A percentile compares a stretch with the other conserved stretches of the same genome.
phyloP scores from a whole-genome alignment of 441 rosid species.

The Adansonia grandidieri region DNA sequence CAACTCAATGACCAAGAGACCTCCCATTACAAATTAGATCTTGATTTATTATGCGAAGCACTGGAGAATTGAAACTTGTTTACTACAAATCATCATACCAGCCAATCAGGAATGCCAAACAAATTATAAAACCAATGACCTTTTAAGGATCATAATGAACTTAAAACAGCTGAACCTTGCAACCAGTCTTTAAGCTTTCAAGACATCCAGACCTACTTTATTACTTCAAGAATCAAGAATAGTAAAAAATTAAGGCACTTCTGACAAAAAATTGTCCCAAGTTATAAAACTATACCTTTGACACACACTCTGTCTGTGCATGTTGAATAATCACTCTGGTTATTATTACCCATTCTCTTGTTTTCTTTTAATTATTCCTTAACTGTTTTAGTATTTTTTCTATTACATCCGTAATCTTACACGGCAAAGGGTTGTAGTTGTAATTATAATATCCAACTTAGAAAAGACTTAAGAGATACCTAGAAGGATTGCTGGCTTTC shows the following conservation, averaged over 20 bases:
- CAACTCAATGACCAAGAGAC: neutral
- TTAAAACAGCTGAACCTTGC: neutral
- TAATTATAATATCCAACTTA: neutral
- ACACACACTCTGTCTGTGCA: neutral
- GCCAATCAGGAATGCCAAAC: neutral
- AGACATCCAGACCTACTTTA: neutral
- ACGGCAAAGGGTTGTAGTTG: neutral
- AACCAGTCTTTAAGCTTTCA: neutral
- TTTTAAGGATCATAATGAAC: no score
- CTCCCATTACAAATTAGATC: neutral
- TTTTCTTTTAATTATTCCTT: neutral
- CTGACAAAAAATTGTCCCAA: neutral
- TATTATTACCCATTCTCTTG: neutral
- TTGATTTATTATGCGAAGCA: neutral
- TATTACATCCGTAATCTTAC: neutral
- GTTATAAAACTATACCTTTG: neutral
- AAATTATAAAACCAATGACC: neutral
- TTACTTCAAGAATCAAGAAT: neutral
- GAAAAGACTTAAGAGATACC: neutral
- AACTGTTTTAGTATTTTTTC: neutral
- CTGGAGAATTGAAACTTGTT: neutral
- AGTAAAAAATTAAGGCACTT: neutral
- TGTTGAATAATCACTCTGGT: neutral
- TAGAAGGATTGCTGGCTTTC: neutral
- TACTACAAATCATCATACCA: neutral